Evolutionary conservation across 2,329 filamentous ascomycete species (phyloP), one percentile per base, ranked within the genome.

Genomic region (Mollisiaceae sp.): DNA sequence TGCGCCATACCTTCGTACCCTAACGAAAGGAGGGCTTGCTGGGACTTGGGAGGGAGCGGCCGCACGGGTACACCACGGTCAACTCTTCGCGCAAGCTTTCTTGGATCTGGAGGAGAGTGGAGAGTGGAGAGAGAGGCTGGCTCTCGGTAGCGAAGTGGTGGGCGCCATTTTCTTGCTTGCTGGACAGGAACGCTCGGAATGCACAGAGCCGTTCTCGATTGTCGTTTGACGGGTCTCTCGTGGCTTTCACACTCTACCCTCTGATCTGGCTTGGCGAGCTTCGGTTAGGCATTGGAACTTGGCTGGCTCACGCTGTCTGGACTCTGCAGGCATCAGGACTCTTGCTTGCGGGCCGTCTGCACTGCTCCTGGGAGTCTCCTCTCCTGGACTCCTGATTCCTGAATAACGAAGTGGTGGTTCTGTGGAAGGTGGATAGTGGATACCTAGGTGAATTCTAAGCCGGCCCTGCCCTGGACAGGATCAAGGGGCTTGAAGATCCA

Each of bases 401-500:
- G 50, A 6, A 27, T 54, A 3, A 9, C n/a, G 5, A 4, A 6
- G 22, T 54, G 22, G 22, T 24, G 22, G 22, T 14, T 24, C 11
- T 32, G 11, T 18, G 22, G 24, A 24, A 35, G 11, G 50, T 54
- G 22, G 50, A 54, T 18, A 27, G 22, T 18, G 27, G 27, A 32
- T 6, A 32, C 27, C 27, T 32, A 32, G 27, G 3, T 50, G 11
- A 20, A 35, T 50, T 24, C 45, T 22, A 27, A 35, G 14, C 52
- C 35, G 52, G 14, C 47, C 47, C 20, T n/a, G 20, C 24, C 22
- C 57, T 41, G 6, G 50, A 24, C 56, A 60, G 56, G 56, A 64
- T 60, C 55, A 56, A 59, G 62, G 62, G 62, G 62, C 45, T 18
- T 52, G 56, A 57, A 55, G 62, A 64, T 64, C 27, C 62, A 41